Evolutionary conservation across 129 eudicot genomes (phyloP).

Genomic region (Mikania micrantha): DNA sequence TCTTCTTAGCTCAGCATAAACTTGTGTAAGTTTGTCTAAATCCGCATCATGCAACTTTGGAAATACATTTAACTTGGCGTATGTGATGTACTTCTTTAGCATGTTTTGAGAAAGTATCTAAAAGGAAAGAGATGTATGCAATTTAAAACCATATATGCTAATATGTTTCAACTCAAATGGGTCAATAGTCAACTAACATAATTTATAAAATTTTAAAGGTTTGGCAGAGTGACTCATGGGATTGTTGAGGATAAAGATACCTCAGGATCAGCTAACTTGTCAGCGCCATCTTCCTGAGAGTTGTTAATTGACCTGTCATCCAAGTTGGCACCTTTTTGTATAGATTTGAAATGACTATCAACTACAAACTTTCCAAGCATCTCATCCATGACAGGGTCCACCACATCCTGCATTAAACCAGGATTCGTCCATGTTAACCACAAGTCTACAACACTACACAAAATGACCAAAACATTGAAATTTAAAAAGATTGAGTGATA

Average conservation of each 20-base stretch:
- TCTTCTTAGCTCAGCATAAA: constrained; percentile 90
- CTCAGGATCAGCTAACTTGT: constrained; percentile 69
- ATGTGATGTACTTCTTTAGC: constrained; percentile 88
- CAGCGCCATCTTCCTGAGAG: constrained; percentile 50
- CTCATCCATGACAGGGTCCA: constrained; percentile 88
- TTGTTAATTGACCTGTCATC: constrained; percentile 50
- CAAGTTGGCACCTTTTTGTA: constrained; percentile 58
- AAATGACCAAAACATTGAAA: not conserved
- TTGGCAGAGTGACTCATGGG: not conserved
- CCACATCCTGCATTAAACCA: constrained; percentile 64
- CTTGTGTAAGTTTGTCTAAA: constrained; percentile 70
- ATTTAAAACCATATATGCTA: not conserved
- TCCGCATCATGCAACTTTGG: constrained; percentile 93
- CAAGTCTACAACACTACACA: not conserved
- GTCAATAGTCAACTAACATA: not conserved
- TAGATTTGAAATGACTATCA: constrained; percentile 84
- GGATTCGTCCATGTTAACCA: not conserved
- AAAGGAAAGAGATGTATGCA: not conserved
- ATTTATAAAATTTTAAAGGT: not conserved
- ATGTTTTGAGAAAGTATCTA: constrained; percentile 90
- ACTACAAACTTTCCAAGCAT: constrained; percentile 98
- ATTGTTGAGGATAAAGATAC: constrained; percentile 21
- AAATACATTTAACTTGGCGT: constrained; percentile 81
- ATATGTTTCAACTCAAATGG: not conserved
- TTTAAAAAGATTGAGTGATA: constrained; percentile 5